phyloP scores from a whole-genome alignment of 2,329 filamentous ascomycete species.

The Fusarium sp. region DNA sequence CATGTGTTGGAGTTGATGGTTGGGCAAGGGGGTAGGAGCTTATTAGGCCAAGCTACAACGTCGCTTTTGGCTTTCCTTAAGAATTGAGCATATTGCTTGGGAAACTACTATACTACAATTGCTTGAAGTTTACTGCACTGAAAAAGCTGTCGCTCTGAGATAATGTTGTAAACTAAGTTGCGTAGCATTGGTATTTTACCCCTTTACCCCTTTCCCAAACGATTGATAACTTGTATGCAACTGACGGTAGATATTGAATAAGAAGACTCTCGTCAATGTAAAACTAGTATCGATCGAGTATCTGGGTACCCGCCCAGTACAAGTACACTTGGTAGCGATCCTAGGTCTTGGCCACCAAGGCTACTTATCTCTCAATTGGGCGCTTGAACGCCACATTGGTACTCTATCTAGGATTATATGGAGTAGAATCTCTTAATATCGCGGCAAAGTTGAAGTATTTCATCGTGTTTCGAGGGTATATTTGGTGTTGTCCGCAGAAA shows the following conservation, averaged over 20 bases:
- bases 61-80: not conserved
- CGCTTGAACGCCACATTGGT: not conserved
- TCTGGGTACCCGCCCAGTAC: not conserved
- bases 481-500: not conserved
- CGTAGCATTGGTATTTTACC: not conserved
- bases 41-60: not conserved
- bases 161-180: not conserved
- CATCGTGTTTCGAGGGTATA: not conserved
- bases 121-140: not conserved
- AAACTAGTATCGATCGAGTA: not conserved
- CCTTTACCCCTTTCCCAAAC: not conserved
- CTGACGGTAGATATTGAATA: not conserved
- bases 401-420: too few species aligned
- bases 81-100: not conserved
- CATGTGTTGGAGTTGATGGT: not conserved
- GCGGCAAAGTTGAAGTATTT: rapidly evolving
- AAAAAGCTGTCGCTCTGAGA: too few species aligned
- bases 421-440: rapidly evolving
- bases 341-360: not conserved
- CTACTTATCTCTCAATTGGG: not conserved
- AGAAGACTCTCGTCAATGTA: not conserved
- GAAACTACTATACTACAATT: not conserved
- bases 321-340: not conserved
- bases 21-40: not conserved
- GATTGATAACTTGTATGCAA: not conserved